Percentiles rank a stretch among this genome's conserved stretches.
These are phyloP conservation scores for Biscogniauxia mediterranea DNA, from an alignment of 2,329 filamentous ascomycete genomes.

Conservation along the genomic window DNA sequence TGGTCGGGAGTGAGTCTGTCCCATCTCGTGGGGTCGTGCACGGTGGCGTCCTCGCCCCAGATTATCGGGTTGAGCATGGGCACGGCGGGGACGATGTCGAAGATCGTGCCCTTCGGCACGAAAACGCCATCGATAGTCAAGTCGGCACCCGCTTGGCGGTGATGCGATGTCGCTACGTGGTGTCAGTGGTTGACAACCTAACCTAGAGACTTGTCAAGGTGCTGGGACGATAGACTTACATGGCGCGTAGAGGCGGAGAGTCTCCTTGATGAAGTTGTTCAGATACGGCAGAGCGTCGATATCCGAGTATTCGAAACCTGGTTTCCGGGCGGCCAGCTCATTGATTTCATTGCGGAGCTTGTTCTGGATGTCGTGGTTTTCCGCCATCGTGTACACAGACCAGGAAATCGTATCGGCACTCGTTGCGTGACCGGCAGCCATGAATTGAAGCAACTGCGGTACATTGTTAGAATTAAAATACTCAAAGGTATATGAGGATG, in stretches of 20 bases:
- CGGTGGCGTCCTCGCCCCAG: constrained; percentile 38
- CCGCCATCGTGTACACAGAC: constrained; percentile 34
- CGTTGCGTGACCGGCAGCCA: constrained; percentile 39
- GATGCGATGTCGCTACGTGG: constrained; percentile 25
- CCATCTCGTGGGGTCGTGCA: constrained; percentile 40
- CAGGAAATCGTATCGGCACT: constrained; percentile 36
- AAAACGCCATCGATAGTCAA: constrained; percentile 33
- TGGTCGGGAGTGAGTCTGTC: constrained; percentile 23
- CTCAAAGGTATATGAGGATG: not conserved
- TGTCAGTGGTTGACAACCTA: constrained; percentile 7
- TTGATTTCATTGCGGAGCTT: constrained; percentile 35
- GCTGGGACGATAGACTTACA: constrained; percentile 4
- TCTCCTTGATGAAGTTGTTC: constrained; percentile 39
- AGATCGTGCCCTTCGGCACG: constrained; percentile 36
- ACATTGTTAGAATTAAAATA: not conserved
- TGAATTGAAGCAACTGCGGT: constrained; percentile 33
- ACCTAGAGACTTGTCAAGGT: not conserved
- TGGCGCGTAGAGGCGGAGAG: constrained; percentile 36
- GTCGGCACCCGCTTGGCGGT: constrained; percentile 33
- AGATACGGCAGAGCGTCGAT: constrained; percentile 35
- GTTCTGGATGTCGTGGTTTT: constrained; percentile 32
- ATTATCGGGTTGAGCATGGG: constrained; percentile 35
- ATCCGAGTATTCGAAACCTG: constrained; percentile 24
- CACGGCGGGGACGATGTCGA: constrained; percentile 37
- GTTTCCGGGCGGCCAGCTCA: constrained; percentile 20